Evolutionary conservation across 352 stramenopile species (phyloP).

Genomic region (Phytophthora agathidicida): DNA sequence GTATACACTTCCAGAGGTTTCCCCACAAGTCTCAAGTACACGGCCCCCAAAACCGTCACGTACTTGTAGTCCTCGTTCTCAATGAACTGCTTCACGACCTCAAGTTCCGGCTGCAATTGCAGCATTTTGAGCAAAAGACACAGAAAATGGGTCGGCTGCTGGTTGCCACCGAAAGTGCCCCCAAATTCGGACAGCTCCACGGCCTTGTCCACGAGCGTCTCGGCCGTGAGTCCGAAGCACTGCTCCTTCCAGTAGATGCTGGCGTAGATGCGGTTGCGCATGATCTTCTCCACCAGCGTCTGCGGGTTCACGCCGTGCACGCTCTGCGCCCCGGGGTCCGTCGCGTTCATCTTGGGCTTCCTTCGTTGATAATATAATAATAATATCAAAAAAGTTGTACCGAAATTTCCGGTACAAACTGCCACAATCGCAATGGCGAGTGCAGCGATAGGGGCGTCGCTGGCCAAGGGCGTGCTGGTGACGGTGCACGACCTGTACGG

Average conservation of each 20-base stretch:
- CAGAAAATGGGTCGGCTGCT: conserved; percentile 97
- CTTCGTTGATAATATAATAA: too few species aligned
- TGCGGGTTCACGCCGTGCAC: conserved; percentile 98
- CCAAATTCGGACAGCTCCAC: conserved; percentile 94
- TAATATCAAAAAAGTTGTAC: too few species aligned
- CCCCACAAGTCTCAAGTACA: conserved; percentile 97
- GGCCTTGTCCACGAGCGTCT: conserved; percentile 97
- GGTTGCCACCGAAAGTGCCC: conserved; percentile 94
- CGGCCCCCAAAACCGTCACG: conserved; percentile 93
- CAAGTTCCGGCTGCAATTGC: conserved; percentile 96
- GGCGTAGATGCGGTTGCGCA: conserved; percentile 96
- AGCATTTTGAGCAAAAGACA: conserved; percentile 98
- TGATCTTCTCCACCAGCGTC: conserved; percentile 99
- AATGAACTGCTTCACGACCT: conserved; percentile 95
- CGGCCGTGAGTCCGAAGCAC: conserved; percentile 97
- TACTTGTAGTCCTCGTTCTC: conserved; percentile 99
- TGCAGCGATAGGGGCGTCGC: conserved; percentile 41
- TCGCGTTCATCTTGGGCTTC: conserved; percentile 79
- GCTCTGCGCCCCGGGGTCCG: conserved; percentile 88
- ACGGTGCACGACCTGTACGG: conserved; percentile 76
- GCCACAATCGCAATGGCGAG: conserved; percentile 42
- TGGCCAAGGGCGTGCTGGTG: conserved; percentile 61
- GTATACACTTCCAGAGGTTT: conserved; percentile 92
- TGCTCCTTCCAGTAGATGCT: conserved; percentile 98
- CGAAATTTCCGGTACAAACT: too few species aligned